Percentiles rank a stretch among this genome's conserved stretches.
phyloP scores from a whole-genome alignment of 1,284 basidiomycete genomes.

The Trichosporon ovoides region DNA sequence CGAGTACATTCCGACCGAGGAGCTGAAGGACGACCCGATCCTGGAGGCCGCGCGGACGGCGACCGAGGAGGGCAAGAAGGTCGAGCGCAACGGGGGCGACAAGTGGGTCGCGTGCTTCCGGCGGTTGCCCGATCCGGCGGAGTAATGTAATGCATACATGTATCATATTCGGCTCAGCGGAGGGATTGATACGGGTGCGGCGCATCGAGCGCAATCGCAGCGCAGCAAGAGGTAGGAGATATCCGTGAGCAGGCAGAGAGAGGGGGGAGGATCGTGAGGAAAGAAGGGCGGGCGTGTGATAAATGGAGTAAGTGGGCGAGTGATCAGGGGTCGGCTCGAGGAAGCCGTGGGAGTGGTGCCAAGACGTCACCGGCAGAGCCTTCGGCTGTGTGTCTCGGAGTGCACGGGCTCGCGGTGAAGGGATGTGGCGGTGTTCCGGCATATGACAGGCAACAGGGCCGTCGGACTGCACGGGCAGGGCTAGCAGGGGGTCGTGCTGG shows the following conservation, averaged over 20 bases:
- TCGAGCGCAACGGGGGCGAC: slow-evolving; percentile 81
- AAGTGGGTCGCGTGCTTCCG: slow-evolving; percentile 58
- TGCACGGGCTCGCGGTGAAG: background rate
- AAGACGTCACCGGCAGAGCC: background rate
- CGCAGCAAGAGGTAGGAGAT: background rate
- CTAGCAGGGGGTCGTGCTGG: background rate
- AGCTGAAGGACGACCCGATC: slow-evolving; percentile 60
- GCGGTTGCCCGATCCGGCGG: slow-evolving; percentile 28
- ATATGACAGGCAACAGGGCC: background rate
- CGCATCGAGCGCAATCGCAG: background rate
- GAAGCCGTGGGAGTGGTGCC: background rate
- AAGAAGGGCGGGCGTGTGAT: too few relatives aligned
- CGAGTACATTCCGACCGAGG: slow-evolving; percentile 67
- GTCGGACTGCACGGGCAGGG: background rate
- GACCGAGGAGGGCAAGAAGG: slow-evolving; percentile 97
- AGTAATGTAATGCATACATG: slow-evolving; percentile 14
- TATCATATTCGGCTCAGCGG: slow-evolving; percentile 17
- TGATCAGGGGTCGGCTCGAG: background rate
- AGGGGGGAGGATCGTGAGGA: too few relatives aligned
- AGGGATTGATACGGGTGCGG: background rate
- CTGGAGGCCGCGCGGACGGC: slow-evolving; percentile 73
- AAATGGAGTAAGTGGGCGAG: background rate
- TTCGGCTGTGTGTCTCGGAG: background rate
- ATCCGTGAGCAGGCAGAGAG: too few relatives aligned
- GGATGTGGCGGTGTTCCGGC: background rate